Conservation (phyloP, 2,329 filamentous ascomycete genomes). For the Tolypocladium nubicola region DNA sequence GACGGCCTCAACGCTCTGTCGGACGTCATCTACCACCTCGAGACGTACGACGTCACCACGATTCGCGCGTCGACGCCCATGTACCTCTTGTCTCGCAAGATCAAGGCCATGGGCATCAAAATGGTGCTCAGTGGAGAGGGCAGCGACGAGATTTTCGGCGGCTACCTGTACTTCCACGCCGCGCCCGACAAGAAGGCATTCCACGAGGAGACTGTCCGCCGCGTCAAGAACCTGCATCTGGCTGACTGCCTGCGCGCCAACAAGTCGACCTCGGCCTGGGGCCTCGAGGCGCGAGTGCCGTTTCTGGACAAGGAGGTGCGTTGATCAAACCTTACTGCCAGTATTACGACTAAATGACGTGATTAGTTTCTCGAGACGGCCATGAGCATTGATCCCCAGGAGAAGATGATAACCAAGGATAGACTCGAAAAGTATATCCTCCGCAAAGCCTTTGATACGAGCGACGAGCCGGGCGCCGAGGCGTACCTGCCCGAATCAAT, state of each 20-base stretch:
- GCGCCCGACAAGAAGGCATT: slow-evolving; percentile 87
- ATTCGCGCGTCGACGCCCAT: slow-evolving; percentile 97
- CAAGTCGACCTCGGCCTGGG: slow-evolving; percentile 98
- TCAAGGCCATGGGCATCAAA: slow-evolving; percentile 99
- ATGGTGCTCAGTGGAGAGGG: slow-evolving; percentile 98
- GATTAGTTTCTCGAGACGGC: slow-evolving; percentile 72
- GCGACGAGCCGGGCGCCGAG: slow-evolving; percentile 66
- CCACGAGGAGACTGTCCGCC: slow-evolving; percentile 87
- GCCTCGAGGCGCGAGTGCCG: slow-evolving; percentile 91
- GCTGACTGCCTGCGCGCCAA: slow-evolving; percentile 96
- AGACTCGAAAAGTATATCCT: slow-evolving; percentile 96
- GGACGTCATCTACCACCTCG: slow-evolving; percentile 96
- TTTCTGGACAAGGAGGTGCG: slow-evolving; percentile 86
- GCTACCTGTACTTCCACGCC: slow-evolving; percentile 96
- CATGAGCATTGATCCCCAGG: slow-evolving; percentile 88
- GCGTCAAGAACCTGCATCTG: slow-evolving; percentile 92
- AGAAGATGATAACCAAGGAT: slow-evolving; percentile 91
- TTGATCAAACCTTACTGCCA: neutral
- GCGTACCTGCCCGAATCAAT: slow-evolving; percentile 95
- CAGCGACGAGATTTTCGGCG: slow-evolving; percentile 95
- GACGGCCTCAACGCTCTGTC: slow-evolving; percentile 94
- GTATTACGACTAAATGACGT: slow-evolving; percentile 1
- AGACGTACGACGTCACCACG: slow-evolving; percentile 96
- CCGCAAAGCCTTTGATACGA: slow-evolving; percentile 93
- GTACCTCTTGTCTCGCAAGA: slow-evolving; percentile 96